Evolutionary conservation across 2,329 filamentous ascomycete species (phyloP), one percentile per base, ranked within the genome.

Genomic region (Sporothrix curviconia): DNA sequence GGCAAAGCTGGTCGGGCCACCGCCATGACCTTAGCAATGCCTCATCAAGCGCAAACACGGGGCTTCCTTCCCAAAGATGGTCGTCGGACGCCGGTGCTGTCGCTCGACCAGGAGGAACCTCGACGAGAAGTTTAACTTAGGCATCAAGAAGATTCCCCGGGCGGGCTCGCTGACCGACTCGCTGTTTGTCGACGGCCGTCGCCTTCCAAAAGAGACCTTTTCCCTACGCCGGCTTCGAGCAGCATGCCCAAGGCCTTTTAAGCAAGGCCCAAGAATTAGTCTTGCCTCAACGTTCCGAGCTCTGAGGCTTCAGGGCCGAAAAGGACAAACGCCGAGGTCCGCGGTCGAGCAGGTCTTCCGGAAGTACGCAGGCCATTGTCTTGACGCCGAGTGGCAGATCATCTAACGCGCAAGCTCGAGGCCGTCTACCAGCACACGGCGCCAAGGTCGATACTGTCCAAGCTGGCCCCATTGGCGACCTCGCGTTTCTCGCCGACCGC

Each of bases 201-300:
- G 92, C 94, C 36, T 99, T 99, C 81, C 97, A 97, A 80, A 99
- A 99, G 84, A 99, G n/a, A n/a, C n/a, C 94, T 5, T 99, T 99
- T 74, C 92, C 92, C 53, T 99, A 99, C 71, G 94, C 94, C 66
- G 94, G 94, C 70, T 99, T 99, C 76, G 94, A 99, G 77, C 94
- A 99, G 77, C 94, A 99, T n/a, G 77, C 94, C 94, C 64, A 99
- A 99, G 76, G 86, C 83, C 7, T 97, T 99, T 79, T n/a, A n/a
- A n/a, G 85, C 82, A 70, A 84, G 96, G 74, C 94, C 94, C 61
- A 95, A 95, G 80, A 95, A 99, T 65, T n/a, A n/a, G 89, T 96
- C 61, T n/a, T 97, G 92, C 75, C 77, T 99, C 66, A 99, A 97
- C 72, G 94, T 99, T n/a, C n/a, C 66, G 94, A 99, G 76, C 81